Base-by-base conservation (phyloP, 2,329 filamentous ascomycete genomes). In the Helicocarpus griseus region DNA sequence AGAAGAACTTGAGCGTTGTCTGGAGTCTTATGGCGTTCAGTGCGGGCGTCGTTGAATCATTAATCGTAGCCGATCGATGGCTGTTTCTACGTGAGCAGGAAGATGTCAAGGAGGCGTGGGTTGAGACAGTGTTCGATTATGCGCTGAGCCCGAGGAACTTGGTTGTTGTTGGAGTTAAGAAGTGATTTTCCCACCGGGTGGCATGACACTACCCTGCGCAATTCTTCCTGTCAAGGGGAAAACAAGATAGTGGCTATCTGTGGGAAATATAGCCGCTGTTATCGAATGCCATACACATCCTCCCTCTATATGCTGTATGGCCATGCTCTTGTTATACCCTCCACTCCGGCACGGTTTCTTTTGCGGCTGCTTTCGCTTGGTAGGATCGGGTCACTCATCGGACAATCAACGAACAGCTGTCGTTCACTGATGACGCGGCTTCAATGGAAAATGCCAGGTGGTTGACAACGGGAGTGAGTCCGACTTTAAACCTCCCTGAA, bases 21-120 rank as follows among this genome's bases (percentile, higher is more conserved):
- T 98, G 93, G 93, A 89, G 82, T 59, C 68, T 98, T 61, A 98
- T 98, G 91, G 90, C 93, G 1, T 96, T 95, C 62, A 94, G 89
- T 66, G 90, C 91, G 2, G 82, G 82, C 19, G 85, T 95, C 3
- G 83, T 94, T 2, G 93, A 98, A 73, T 88, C 89, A 29, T 74
- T 94, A 53, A 91, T 98, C 61, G 89, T 95, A 48, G 81, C 85
- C 43, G 93, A 98, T 73, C 79, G 93, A 43, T 98, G 89, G 87
- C 73, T 87, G 55, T 98, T 85, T 71, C 73, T 98, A 58, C 79
- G 75, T 53, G 91, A 98, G 71, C 87, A 95, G 47, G 79, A 85
- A 39, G 72, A 84, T 5, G 83, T 89, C 41, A 73, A 79, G 57
- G 78, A 86, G 57, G 86, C 83, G 54, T 98, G 93, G 93, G 90